A percentile compares a stretch with the other conserved stretches of the same genome.
Evolutionary conservation across 2,329 filamentous ascomycete species (phyloP).

Genomic region (Zopfia rhizophila): DNA sequence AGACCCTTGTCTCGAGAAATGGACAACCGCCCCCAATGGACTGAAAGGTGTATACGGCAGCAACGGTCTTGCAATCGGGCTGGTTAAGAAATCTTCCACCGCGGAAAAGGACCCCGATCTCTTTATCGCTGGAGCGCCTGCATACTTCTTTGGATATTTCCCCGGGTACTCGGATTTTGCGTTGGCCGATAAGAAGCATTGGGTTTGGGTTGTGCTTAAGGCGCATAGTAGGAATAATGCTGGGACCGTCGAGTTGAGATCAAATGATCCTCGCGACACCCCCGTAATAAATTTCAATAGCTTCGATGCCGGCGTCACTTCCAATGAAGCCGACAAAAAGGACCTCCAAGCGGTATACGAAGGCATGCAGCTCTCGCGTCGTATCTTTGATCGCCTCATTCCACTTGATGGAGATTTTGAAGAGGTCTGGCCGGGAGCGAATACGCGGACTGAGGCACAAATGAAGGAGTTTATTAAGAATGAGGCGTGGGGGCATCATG

Average conservation of each 20-base stretch:
- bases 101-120: conserved; percentile 61
- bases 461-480: conserved; percentile 50
- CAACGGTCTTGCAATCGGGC: conserved; percentile 63
- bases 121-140: conserved; percentile 64
- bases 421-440: conserved; percentile 61
- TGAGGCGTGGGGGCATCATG: conserved; percentile 62
- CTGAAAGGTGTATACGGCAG: conserved; percentile 59
- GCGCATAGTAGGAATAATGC: conserved; percentile 69
- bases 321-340: conserved; percentile 66
- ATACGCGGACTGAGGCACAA: conserved; percentile 55
- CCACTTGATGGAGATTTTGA: conserved; percentile 57
- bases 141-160: conserved; percentile 65
- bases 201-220: conserved; percentile 66
- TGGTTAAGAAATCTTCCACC: conserved; percentile 54
- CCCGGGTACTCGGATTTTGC: conserved; percentile 62
- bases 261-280: conserved; percentile 68
- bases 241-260: conserved; percentile 70
- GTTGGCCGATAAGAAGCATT: conserved; percentile 56
- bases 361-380: conserved; percentile 63
- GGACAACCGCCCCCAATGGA: conserved; percentile 47
- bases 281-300: conserved; percentile 62
- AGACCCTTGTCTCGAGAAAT: conserved; percentile 60
- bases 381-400: conserved; percentile 50
- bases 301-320: conserved; percentile 60
- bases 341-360: conserved; percentile 66